Evolutionary conservation across 1,284 basidiomycete genomes (phyloP), one percentile per base, ranked within the genome.

Genomic region (Rhodotorula sp.): DNA sequence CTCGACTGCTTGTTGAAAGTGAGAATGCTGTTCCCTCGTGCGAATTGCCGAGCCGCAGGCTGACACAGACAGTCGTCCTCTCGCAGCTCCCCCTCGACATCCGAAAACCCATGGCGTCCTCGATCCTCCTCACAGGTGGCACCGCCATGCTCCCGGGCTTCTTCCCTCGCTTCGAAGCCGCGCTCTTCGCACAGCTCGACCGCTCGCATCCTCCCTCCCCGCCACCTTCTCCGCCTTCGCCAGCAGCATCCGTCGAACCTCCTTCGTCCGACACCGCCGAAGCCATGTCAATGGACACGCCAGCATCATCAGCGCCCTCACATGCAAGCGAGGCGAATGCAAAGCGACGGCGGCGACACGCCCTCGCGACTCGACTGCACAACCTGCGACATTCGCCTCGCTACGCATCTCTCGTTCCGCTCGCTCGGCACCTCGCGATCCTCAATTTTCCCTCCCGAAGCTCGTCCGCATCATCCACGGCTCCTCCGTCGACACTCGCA

Each of bases 141-240:
- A 94, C 91, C 1, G 84, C 90, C 2, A 92, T 92, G 87, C 81
- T 99, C 2, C 92, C 94, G 1, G 92, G 92, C 0, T 93, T 98
- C 80, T 90, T 95, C 53, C 87, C 89, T 11, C 88, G 95, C 5
- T 84, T 97, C 29, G 88, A 92, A 44, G 80, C 84, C 7, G 89
- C 94, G 76, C 83, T 97, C 36, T 78, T 90, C 2, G 84, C 84
- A 3, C 84, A 85, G 8, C 82, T 93, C 44, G 44, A 56, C 11
- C 44, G 29, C n/a, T 68, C 71, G 0, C 82, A 83, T 2, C 82
- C 85, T 2, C 82, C 84, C 2, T 78, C 82, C 11, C 59, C 80
- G 5, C 61, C 75, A 22, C 63, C 78, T 1, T 67, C 71, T n/a
- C 70, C 78, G 1, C 73, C 51, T 48, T 67, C 29, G 46, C 67